Evolutionary conservation across 306 rosid species (phyloP), one percentile per base, ranked within the genome.

Genomic region (Oemleria cerasiformis): DNA sequence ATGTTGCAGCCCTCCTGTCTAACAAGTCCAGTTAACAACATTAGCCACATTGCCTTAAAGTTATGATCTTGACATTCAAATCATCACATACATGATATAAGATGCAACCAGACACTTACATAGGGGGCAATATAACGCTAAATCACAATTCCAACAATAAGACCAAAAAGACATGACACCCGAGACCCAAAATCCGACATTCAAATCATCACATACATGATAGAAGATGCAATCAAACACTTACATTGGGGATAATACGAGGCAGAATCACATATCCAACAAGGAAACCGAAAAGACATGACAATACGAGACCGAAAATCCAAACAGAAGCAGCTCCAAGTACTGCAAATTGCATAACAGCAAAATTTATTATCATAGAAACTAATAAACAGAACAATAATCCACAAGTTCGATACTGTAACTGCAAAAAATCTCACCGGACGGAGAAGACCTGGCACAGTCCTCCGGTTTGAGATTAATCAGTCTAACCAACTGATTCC

Each of bases 391-490:
- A 5, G 7, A 30, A 16, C n/a, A 17, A 25, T 5, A 57, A 2
- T n/a, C 14, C 66, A 21, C 17, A 6, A 43, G 55, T 55, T n/a
- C n/a, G n/a, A n/a, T n/a, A n/a, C n/a, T n/a, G n/a, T 2, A 56
- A 60, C 14, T 0, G 11, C 67, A 65, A 5, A 66, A 57, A 86
- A 73, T 48, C 83, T 76, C 68, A 90, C 96, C 89, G 1, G 82
- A 67, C 69, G 44, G 81, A 63, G 88, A 82, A 65, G 73, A 73
- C 64, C 78, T 12, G 41, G 76, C 65, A 64, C 97, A 91, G 70
- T 86, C 95, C 79, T 78, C 87, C 51, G 82, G 71, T 79, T 88
- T 91, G 73, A 91, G 86, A 80, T 74, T 72, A 76, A 91, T 85
- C 79, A 80, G 87, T 58, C 82, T 81, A 67, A 91, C 64, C 74